A percentile compares a stretch with the other conserved stretches of the same genome.
Conservation (phyloP, 83 land plant species). For the Diphasiastrum complanatum region DNA sequence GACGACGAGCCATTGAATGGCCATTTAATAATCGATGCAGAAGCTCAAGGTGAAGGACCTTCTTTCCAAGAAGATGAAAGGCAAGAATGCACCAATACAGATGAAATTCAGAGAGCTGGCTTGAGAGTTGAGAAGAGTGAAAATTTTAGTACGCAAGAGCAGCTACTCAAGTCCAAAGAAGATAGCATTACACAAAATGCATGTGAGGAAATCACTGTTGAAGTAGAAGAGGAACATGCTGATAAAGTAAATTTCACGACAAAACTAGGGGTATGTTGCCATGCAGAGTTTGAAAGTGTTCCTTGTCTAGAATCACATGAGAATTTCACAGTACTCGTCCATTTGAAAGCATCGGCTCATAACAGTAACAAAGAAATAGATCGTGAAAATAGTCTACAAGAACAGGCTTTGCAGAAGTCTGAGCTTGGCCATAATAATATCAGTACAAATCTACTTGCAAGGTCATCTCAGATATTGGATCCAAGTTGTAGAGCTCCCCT, state of each 20-base stretch:
- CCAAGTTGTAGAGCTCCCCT: slow-evolving; percentile 42
- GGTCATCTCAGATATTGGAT: background rate
- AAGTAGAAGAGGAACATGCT: background rate
- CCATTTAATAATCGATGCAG: slow-evolving; percentile 19
- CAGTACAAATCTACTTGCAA: background rate
- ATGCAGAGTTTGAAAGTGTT: slow-evolving; percentile 48
- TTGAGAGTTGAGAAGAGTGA: too few relatives aligned
- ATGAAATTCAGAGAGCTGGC: too few relatives aligned
- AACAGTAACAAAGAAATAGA: slow-evolving; percentile 4
- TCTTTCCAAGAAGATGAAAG: too few relatives aligned
- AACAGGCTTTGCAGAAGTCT: slow-evolving; percentile 7
- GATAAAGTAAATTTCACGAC: too few relatives aligned
- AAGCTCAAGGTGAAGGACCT: slow-evolving; percentile 14
- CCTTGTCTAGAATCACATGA: slow-evolving; percentile 26
- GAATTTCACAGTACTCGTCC: slow-evolving; percentile 49
- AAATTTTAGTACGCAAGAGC: too few relatives aligned
- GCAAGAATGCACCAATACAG: background rate
- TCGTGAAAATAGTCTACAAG: too few relatives aligned
- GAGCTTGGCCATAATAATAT: background rate
- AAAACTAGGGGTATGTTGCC: slow-evolving; percentile 41
- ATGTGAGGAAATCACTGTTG: too few relatives aligned
- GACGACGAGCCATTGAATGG: slow-evolving; percentile 67
- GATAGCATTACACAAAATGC: too few relatives aligned
- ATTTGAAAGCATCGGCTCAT: slow-evolving; percentile 53
- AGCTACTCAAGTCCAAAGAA: too few relatives aligned